Evolutionary conservation across 768 basidiomycete genomes (phyloP), one percentile per base, ranked within the genome.

Genomic region (Fistulinella prunicolor): DNA sequence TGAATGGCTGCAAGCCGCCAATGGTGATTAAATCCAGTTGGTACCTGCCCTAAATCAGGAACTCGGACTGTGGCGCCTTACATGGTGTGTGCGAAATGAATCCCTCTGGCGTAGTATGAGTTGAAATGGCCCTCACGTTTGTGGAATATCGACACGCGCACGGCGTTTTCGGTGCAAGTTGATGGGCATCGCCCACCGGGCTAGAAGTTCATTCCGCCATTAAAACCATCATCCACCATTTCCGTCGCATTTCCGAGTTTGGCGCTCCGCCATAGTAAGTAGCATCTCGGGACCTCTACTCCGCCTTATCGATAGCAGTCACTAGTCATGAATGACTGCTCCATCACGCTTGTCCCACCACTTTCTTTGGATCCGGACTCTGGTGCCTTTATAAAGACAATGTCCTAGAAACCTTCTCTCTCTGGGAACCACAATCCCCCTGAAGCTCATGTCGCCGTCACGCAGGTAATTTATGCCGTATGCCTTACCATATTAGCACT

Each of bases 401-500:
- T 56, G 51, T 46, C 26, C 29, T 42, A 54, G 42, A 40, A 52
- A 8, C 34, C 16, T 48, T 54, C 40, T 57, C 44, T 55, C 57
- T 49, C 50, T 62, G 58, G 66, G 65, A 58, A 57, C 67, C 66
- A 67, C 59, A 62, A 55, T 55, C 57, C 66, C 66, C 63, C 57
- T 55, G 54, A 49, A 50, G 58, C 63, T 55, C 59, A 24, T 60
- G 26, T 28, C 26, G 26, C 26, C 59, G 46, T 54, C 59, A 52
- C 56, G 41, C 60, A 68, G 67, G 66, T 68, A 42, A 52, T 54
- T 26, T 43, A 60, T 65, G 62, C 53, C 57, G 48, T 56, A 62
- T 48, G 23, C 43, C 30, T 46, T 41, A 39, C 48, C 38, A 50
- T 35, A 34, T 43, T 23, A 10, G 26, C 26, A 24, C 44, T 59